Evolutionary conservation across 306 rosid genomes (phyloP), one percentile per base, ranked within the genome.

Genomic region (Prunus mira): DNA sequence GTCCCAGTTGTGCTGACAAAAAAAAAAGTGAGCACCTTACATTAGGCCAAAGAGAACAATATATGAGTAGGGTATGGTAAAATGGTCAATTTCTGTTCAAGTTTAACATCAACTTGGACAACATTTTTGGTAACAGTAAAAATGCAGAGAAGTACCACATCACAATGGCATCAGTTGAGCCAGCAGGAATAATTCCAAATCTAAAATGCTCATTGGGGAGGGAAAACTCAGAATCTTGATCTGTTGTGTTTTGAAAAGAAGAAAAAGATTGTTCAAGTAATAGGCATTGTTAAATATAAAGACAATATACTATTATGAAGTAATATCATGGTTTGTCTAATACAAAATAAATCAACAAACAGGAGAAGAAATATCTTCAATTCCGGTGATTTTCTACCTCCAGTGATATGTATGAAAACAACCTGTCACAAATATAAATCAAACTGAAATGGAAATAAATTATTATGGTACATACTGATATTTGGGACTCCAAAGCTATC

Each of bases 161-260:
- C 72, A 94, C 98, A 76, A 92, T 85, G 84, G 97, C 96, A 64
- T 94, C 98, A 19, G 98, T 94, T 74, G 98, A 94, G 71, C 98
- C 98, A 3, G 98, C 88, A 66, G 98, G 97, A 87, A 92, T 94
- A 80, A 94, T 89, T 73, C 98, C 98, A 65, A 94, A 89, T 86
- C 97, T 88, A 79, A 92, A 92, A 74, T 80, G 45, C 79, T 84
- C 82, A 73, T 81, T 84, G n/a, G 88, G 86, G 84, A 88, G 56
- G 58, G 80, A 80, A 84, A 87, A 82, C 60, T 82, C 90, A 25
- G 77, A 75, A 82, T 88, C 96, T 74, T 77, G 86, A 71, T 80
- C 95, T 70, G 85, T 82, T 22, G 87, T 85, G 69, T 72, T 89
- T 86, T 76, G 82, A 75, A 76, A 85, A 84, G 58, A 78, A 47